Conservation (phyloP, 2,329 filamentous ascomycete species). For the Ascochyta viciae-villosae region DNA sequence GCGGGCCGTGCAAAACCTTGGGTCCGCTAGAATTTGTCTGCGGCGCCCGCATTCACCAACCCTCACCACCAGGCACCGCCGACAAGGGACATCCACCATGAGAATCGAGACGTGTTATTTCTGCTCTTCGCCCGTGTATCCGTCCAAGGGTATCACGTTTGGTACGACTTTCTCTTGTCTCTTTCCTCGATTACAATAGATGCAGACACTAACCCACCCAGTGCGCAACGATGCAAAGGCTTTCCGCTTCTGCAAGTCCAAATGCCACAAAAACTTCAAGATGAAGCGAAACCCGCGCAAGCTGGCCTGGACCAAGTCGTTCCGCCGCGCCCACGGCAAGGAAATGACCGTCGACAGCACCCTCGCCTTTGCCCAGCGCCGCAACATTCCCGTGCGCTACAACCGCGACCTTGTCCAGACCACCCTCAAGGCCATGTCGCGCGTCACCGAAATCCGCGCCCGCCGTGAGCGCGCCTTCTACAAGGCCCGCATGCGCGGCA, state of each 20-base stretch:
- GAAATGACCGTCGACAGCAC: conserved; percentile 85
- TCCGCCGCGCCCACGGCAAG: conserved; percentile 62
- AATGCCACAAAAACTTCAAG: conserved; percentile 76
- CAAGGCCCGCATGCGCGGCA: conserved; percentile 90
- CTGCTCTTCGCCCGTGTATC: conserved; percentile 67
- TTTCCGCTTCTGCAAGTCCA: conserved; percentile 69
- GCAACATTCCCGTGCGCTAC: conserved; percentile 95
- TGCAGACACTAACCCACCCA: conserved; percentile 8
- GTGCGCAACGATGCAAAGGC: conserved; percentile 62
- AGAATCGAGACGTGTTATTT: conserved; percentile 66
- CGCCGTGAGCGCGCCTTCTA: conserved; percentile 91
- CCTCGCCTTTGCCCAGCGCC: conserved; percentile 87
- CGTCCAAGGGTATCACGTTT: conserved; percentile 64
- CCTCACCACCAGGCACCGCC: conserved; percentile 14
- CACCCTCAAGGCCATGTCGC: conserved; percentile 90
- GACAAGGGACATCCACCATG: conserved; percentile 30
- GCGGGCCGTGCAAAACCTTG: conserved; percentile 26
- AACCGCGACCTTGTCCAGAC: conserved; percentile 88
- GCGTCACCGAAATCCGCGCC: conserved; percentile 83
- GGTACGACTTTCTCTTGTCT: conserved; percentile 55
- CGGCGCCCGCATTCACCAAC: conserved; percentile 17
- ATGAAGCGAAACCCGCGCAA: conserved; percentile 99
- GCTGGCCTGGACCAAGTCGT: conserved; percentile 75
- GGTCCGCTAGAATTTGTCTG: conserved; percentile 27
- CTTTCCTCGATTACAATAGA: not conserved